Conservation (phyloP, 768 basidiomycete genomes). For the Hypholoma sublateritium region DNA sequence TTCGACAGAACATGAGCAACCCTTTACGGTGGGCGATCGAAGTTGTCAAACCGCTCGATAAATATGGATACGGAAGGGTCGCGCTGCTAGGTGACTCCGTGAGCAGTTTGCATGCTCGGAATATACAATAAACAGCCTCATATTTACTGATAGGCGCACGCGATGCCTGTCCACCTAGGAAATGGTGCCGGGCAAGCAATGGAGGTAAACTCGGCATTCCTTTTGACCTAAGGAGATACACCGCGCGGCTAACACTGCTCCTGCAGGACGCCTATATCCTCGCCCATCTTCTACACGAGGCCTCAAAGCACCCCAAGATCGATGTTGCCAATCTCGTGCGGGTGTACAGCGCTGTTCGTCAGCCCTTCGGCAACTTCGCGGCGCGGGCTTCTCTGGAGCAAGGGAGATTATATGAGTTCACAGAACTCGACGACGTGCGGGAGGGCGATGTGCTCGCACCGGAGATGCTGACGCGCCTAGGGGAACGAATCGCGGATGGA, state of each 20-base stretch:
- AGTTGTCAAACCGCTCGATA: slow-evolving; percentile 17
- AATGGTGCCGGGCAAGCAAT: slow-evolving; percentile 25
- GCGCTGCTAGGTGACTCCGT: slow-evolving; percentile 25
- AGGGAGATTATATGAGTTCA: slow-evolving; percentile 36
- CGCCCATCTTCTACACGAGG: slow-evolving; percentile 19
- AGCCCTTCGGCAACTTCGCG: slow-evolving; percentile 35
- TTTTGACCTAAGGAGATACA: neutral
- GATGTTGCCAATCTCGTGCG: slow-evolving; percentile 18
- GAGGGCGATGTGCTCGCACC: slow-evolving; percentile 10
- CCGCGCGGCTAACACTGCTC: neutral
- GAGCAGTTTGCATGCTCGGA: neutral
- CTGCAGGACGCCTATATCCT: slow-evolving; percentile 29
- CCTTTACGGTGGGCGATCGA: slow-evolving; percentile 22
- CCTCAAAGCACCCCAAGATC: slow-evolving; percentile 19
- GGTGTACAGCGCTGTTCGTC: slow-evolving; percentile 32
- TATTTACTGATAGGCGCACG: slow-evolving; percentile 16
- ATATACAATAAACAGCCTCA: neutral
- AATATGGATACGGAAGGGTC: slow-evolving; percentile 14
- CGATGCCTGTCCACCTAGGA: slow-evolving; percentile 22
- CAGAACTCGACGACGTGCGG: slow-evolving; percentile 20
- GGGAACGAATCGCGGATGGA: neutral
- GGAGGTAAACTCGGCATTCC: slow-evolving; percentile 10
- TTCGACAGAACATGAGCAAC: slow-evolving; percentile 14
- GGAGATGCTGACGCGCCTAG: neutral
- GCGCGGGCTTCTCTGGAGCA: slow-evolving; percentile 33